Base-by-base conservation (phyloP, 2,329 filamentous ascomycete species). In the Colletotrichum noveboracense region DNA sequence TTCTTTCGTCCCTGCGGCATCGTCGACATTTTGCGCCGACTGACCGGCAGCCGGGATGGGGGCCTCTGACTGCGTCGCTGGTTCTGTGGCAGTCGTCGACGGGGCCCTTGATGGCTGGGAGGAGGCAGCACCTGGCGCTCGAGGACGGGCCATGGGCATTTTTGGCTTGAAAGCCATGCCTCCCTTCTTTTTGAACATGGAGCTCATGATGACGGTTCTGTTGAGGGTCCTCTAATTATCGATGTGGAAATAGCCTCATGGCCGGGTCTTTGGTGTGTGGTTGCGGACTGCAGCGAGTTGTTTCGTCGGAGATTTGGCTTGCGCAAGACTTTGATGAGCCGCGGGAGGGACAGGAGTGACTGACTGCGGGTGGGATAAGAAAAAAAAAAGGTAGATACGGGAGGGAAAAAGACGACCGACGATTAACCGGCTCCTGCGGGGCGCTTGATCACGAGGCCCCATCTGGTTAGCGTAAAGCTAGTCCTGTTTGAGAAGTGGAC, bases 161-260 rank as follows among this genome's bases (percentile, higher is more conserved):
- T 94, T 95, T 60, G 93, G 93, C 82, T 94, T 94, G 86, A 95
- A 95, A 85, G 88, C 88, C 74, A 88, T 86, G 79, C 88, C 88
- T 80, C 87, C 88, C 79, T 89, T 87, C 85, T 94, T 94, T 86
- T 94, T 94, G 84, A 93, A 89, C 86, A 93, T 93, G 76, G 88
- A 90, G 85, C 90, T 92, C 88, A 94, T 93, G 79, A 85, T 88
- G 85, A 74, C 58, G 60, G 14, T 77, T 16, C 8, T 58, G 28
- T 71, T 34, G 64, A 60, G 43, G 65, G 10, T 52, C 16, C 12
- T 60, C 58, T 71, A 16, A 26, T 36, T 62, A 34, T 56, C 43
- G 66, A 56, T 38, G 48, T 73, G 36, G n/a, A 26, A 14, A 58
- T 34, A 52, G 36, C 21, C 34, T 58, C 69, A 73, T 70, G 66